Conservation (phyloP, 2,329 filamentous ascomycete species). For the Penicillium sp. region DNA sequence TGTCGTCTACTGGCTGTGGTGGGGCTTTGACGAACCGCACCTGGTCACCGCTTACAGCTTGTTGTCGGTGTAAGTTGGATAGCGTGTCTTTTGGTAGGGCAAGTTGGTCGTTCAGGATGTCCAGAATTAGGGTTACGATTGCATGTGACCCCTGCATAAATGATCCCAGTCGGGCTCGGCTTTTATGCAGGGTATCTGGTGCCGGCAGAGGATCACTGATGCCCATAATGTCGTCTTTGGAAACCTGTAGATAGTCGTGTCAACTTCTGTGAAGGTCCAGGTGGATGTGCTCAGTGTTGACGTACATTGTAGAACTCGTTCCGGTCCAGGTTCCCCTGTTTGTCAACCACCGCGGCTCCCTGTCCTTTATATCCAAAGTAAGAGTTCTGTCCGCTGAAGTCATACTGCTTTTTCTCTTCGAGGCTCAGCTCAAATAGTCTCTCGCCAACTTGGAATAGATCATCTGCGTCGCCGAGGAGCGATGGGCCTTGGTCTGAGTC, state of each 20-base stretch:
- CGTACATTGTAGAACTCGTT: slow-evolving; percentile 58
- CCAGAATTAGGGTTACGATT: slow-evolving; percentile 48
- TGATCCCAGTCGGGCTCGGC: slow-evolving; percentile 39
- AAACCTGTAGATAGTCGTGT: slow-evolving; percentile 35
- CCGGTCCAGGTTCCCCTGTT: slow-evolving; percentile 50
- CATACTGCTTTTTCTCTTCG: slow-evolving; percentile 56
- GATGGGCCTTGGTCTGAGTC: slow-evolving; percentile 37
- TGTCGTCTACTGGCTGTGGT: slow-evolving; percentile 47
- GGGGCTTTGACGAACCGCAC: slow-evolving; percentile 55
- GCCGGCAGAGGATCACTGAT: slow-evolving; percentile 42
- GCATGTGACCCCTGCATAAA: slow-evolving; percentile 50
- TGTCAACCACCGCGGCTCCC: slow-evolving; percentile 50
- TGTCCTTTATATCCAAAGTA: slow-evolving; percentile 57
- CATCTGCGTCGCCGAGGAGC: slow-evolving; percentile 47
- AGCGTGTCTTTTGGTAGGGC: slow-evolving; percentile 45
- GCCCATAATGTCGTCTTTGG: slow-evolving; percentile 54
- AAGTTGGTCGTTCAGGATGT: slow-evolving; percentile 48
- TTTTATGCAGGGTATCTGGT: slow-evolving; percentile 43
- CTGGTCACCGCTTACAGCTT: slow-evolving; percentile 50
- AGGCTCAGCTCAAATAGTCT: slow-evolving; percentile 50
- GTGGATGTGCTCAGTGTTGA: not conserved
- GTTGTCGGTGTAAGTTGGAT: slow-evolving; percentile 48
- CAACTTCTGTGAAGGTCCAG: not conserved
- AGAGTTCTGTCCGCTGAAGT: slow-evolving; percentile 51
- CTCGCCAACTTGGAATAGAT: slow-evolving; percentile 49